phyloP scores from a whole-genome alignment of 306 rosid species.

The Bauhinia variegata region DNA sequence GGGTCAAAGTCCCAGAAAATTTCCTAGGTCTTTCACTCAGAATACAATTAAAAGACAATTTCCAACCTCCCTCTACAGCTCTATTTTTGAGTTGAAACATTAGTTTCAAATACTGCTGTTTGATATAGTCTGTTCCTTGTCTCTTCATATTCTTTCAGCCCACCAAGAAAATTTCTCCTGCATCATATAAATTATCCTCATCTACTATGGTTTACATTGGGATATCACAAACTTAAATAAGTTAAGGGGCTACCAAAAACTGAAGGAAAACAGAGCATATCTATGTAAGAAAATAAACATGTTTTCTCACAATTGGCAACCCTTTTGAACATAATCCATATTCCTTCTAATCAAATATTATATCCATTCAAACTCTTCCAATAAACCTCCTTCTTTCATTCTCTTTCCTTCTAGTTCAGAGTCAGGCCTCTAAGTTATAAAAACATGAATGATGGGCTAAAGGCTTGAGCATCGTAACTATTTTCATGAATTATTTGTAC shows the following conservation, averaged over 20 bases:
- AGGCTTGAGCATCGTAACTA: neutral
- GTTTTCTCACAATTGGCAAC: too few relatives aligned
- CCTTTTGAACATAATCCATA: conserved; percentile 2
- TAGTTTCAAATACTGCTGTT: too few relatives aligned
- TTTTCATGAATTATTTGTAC: neutral
- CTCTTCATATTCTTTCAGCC: conserved; percentile 1
- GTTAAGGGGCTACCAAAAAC: neutral
- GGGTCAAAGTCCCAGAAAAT: too few relatives aligned
- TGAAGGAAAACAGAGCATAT: too few relatives aligned
- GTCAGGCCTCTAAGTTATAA: neutral
- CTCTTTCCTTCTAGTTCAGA: neutral
- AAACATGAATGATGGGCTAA: neutral
- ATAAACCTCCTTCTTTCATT: neutral
- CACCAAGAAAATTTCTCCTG: conserved; percentile 1
- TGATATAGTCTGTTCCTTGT: conserved; percentile 8
- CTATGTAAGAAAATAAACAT: too few relatives aligned
- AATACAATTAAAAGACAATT: too few relatives aligned
- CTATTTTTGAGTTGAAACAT: too few relatives aligned
- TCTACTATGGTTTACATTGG: conserved; percentile 14
- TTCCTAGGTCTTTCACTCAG: conserved; percentile 18
- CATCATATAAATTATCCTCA: conserved; percentile 27
- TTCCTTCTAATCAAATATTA: neutral
- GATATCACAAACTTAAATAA: conserved; percentile 27
- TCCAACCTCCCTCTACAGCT: too few relatives aligned
- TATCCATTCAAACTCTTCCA: too few relatives aligned